A percentile compares a stretch with the other conserved stretches of the same genome.
phyloP scores from a whole-genome alignment of 768 basidiomycete genomes.

The Boletus barrowsii region DNA sequence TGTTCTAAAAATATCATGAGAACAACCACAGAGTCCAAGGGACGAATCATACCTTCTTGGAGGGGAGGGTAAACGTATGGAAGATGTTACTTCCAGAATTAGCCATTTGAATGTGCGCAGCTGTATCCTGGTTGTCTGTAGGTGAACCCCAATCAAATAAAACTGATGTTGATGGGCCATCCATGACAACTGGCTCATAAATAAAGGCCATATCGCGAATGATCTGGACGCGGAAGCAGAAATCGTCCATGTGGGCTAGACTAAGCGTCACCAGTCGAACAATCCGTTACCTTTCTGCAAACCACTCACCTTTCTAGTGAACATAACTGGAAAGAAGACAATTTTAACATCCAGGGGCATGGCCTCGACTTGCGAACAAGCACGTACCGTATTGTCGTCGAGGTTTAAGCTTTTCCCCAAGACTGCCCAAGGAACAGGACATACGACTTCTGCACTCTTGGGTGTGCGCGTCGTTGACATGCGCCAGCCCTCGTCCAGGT shows the following conservation, averaged over 20 bases:
- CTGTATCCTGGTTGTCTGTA: constrained; percentile 32
- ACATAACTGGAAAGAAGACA: constrained; percentile 18
- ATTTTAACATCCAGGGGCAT: neutral
- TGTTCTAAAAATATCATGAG: constrained; percentile 30
- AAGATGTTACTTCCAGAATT: constrained; percentile 29
- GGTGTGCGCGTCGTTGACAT: constrained; percentile 44
- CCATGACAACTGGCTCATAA: constrained; percentile 55
- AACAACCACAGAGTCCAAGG: neutral
- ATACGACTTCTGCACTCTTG: constrained; percentile 27
- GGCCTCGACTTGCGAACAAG: neutral
- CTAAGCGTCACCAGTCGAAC: constrained; percentile 20
- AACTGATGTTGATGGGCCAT: constrained; percentile 41
- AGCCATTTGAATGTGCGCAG: constrained; percentile 32
- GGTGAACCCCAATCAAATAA: constrained; percentile 53
- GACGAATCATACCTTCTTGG: constrained; percentile 37
- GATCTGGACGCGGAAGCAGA: constrained; percentile 45
- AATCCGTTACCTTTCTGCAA: neutral
- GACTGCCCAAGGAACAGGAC: constrained; percentile 29
- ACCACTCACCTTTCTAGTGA: constrained; percentile 27
- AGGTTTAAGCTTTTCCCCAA: constrained; percentile 32
- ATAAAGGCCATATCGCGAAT: constrained; percentile 43
- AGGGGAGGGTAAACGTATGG: constrained; percentile 51
- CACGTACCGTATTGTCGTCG: constrained; percentile 41
- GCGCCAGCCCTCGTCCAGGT: constrained; percentile 32
- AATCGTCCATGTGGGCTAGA: constrained; percentile 34